A percentile compares a stretch with the other conserved stretches of the same genome.
phyloP scores from a whole-genome alignment of 1,139 yeast genomes.

The Entelexis sorbosivorans region DNA sequence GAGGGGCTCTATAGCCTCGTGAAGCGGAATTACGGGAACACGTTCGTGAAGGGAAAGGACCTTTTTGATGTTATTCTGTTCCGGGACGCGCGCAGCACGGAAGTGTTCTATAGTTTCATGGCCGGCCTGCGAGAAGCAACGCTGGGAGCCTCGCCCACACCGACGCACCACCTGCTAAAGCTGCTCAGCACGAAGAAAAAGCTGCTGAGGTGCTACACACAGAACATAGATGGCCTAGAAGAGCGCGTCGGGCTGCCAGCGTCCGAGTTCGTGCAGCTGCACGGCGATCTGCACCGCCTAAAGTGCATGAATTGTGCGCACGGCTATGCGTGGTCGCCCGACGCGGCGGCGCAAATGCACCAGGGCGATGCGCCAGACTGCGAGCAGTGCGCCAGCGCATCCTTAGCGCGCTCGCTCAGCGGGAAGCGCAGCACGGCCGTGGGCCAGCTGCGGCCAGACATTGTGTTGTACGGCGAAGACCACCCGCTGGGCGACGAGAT shows the following conservation, averaged over 20 bases:
- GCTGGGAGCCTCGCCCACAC: slow-evolving; percentile 61
- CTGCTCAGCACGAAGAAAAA: slow-evolving; percentile 54
- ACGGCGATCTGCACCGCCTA: slow-evolving; percentile 72
- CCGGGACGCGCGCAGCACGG: slow-evolving; percentile 50
- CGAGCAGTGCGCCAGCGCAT: slow-evolving; percentile 44
- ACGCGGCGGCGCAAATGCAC: slow-evolving; percentile 37
- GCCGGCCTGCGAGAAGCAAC: slow-evolving; percentile 57
- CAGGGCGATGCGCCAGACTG: slow-evolving; percentile 57
- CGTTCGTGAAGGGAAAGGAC: slow-evolving; percentile 71
- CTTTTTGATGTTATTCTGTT: slow-evolving; percentile 78
- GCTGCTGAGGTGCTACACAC: slow-evolving; percentile 73
- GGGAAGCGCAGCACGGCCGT: slow-evolving; percentile 56
- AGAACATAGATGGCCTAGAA: slow-evolving; percentile 64
- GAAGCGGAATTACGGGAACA: slow-evolving; percentile 50
- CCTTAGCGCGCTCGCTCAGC: slow-evolving; percentile 41
- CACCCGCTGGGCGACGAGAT: slow-evolving; percentile 62
- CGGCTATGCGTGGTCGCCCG: slow-evolving; percentile 50
- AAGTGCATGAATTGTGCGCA: slow-evolving; percentile 61
- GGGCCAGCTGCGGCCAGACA: slow-evolving; percentile 62
- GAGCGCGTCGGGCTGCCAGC: slow-evolving; percentile 29
- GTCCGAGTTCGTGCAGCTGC: slow-evolving; percentile 74
- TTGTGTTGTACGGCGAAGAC: slow-evolving; percentile 67
- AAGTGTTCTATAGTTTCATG: slow-evolving; percentile 72
- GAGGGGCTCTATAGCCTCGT: slow-evolving; percentile 74
- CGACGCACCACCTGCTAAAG: slow-evolving; percentile 68